Base-by-base conservation (phyloP, 768 basidiomycete species). In the Boletus edulis region DNA sequence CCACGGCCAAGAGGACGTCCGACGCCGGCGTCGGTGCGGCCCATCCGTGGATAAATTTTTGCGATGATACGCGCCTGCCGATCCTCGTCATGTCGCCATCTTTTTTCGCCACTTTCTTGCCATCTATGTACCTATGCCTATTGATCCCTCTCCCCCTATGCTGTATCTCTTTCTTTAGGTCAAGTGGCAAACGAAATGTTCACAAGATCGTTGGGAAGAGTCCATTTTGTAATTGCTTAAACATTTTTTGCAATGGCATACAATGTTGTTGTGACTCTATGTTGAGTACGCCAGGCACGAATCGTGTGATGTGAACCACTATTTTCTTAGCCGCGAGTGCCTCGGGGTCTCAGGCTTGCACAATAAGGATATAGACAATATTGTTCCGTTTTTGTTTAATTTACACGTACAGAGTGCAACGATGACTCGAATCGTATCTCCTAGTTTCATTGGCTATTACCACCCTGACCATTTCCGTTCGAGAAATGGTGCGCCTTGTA, bases 1-100 rank as follows among this genome's bases (percentile, higher is more conserved):
- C 79, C 79, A 14, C 72, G 78, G 43, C 78, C 78, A 4, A 74
- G 71, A 38, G 76, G 76, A 40, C 71, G 78, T 34, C 74, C 73
- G 14, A 73, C 71, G 38, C 74, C 67, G 35, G 69, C 68, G 37
- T 66, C 69, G 12, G 56, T 45, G 43, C 62, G 57, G 40, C 63
- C 70, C 13, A 54, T 70, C 27, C 65, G 68, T 46, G 65, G 51
- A 39, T 74, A 49, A 58, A 44, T 20, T 24, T 17, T 24, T 18
- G 24, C 15, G 15, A 29, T 46, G 46, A 31, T 5, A 17, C 6
- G 29, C 37, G 20, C 13, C 5, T 34, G 27, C 43, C 3, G 3
- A 6, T n/a, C 11, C 22, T 49, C 2, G 8, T 35, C 24, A 31
- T 51, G 18, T 32, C 12, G 2, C 18, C 14, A 31, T 22, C 4